Conservation (phyloP, 345 rosid species). For the Aethionema arabicum region DNA sequence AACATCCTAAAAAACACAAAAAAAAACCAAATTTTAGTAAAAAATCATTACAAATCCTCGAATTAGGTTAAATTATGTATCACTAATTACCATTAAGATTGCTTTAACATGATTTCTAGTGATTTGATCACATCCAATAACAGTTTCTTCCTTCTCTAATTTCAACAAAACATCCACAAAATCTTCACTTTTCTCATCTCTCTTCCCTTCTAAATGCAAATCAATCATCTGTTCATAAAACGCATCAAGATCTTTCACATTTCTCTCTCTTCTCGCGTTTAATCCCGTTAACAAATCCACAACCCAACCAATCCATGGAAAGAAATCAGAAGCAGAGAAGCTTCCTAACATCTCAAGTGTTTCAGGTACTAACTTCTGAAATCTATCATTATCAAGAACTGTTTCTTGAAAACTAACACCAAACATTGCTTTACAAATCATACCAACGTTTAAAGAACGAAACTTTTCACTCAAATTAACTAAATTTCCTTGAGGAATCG, state of each 20-base stretch:
- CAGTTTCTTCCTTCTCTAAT: slow-evolving; percentile 38
- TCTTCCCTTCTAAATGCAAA: slow-evolving; percentile 41
- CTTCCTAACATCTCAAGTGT: slow-evolving; percentile 28
- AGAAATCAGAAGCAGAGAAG: slow-evolving; percentile 41
- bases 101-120: slow-evolving; percentile 37
- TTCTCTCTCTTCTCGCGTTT: slow-evolving; percentile 32
- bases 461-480: slow-evolving; percentile 40
- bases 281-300: slow-evolving; percentile 40
- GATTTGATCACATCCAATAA: slow-evolving; percentile 28
- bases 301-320: slow-evolving; percentile 45
- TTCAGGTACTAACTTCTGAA: slow-evolving; percentile 40
- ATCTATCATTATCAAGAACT: slow-evolving; percentile 30
- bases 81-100: slow-evolving; percentile 33
- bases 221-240: slow-evolving; percentile 42
- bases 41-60: neutral
- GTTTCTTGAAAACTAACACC: slow-evolving; percentile 38
- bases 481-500: slow-evolving; percentile 11
- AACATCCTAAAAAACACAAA: slow-evolving; percentile 34
- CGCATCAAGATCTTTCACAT: slow-evolving; percentile 25
- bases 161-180: slow-evolving; percentile 43
- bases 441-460: slow-evolving; percentile 28
- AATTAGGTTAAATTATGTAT: neutral
- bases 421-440: slow-evolving; percentile 34
- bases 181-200: slow-evolving; percentile 21
- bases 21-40: neutral